A percentile compares a stretch with the other conserved stretches of the same genome.
phyloP scores from a whole-genome alignment of 106 monocot genomes.

The Apostasia ramifera region DNA sequence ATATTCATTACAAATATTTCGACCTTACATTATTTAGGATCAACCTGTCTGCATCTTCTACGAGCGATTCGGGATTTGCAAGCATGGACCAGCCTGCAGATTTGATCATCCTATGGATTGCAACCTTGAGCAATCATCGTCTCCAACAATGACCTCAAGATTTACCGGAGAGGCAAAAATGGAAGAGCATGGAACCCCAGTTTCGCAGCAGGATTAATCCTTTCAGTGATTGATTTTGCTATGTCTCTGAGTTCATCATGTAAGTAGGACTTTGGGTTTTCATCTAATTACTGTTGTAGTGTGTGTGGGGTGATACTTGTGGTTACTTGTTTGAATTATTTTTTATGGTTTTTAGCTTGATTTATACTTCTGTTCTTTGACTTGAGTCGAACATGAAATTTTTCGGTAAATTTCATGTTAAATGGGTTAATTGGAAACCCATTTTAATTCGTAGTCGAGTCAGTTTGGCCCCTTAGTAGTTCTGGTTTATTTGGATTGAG shows the following conservation, averaged over 20 bases:
- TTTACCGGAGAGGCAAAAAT: neutral
- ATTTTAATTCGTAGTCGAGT: no score
- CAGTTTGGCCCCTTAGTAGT: no score
- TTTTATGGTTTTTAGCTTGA: no score
- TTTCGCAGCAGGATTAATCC: neutral
- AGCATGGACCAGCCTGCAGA: conserved; percentile 1
- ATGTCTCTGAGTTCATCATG: neutral
- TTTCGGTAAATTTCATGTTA: no score
- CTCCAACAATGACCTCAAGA: neutral
- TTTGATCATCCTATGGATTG: conserved; percentile 1
- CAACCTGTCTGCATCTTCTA: conserved; percentile 5
- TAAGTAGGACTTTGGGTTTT: no score
- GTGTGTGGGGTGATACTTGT: no score
- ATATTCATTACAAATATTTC: neutral
- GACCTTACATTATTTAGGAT: neutral
- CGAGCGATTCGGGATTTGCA: conserved; percentile 1
- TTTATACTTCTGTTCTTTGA: no score
- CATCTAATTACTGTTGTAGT: no score
- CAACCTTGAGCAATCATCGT: neutral
- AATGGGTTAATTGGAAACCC: no score
- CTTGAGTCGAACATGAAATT: no score
- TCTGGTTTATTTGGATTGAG: no score
- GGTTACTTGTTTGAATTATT: no score
- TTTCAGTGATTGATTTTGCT: neutral
- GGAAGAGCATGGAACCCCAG: neutral